These are phyloP conservation scores for Fusarium sp. DNA, from an alignment of 2,329 filamentous ascomycete genomes.

Conservation along the genomic window DNA sequence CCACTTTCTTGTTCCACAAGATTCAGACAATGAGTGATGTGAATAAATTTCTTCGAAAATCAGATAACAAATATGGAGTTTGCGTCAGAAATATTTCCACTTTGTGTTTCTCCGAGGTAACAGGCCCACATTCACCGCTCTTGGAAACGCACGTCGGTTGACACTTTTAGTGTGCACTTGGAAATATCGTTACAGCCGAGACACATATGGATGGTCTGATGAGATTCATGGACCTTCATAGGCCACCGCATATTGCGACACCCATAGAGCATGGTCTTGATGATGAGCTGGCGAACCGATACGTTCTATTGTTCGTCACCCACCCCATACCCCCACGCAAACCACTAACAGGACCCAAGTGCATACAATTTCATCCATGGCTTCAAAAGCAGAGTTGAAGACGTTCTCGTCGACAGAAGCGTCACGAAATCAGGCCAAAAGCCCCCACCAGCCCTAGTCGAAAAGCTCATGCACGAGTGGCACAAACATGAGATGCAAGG, in stretches of 20 bases:
- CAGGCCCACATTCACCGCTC: accelerated
- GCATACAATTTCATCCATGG: constrained; percentile 42
- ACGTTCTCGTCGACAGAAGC: background rate
- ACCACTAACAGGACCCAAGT: background rate
- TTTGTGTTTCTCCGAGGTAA: constrained; percentile 36
- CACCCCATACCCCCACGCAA: accelerated
- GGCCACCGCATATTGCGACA: background rate
- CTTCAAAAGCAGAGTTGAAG: constrained; percentile 37
- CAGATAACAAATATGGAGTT: background rate
- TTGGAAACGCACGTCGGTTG: accelerated
- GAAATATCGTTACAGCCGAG: constrained; percentile 29
- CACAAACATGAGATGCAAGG: constrained; percentile 29
- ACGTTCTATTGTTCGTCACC: constrained; percentile 29
- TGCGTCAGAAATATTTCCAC: constrained; percentile 39
- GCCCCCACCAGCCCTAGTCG: background rate
- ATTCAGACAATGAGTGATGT: constrained; percentile 33
- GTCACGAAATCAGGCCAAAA: background rate
- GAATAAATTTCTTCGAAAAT: constrained; percentile 16
- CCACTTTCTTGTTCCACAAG: constrained; percentile 40
- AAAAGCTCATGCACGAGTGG: constrained; percentile 32
- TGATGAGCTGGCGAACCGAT: constrained; percentile 36
- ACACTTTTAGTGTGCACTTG: constrained; percentile 28
- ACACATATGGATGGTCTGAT: constrained; percentile 37
- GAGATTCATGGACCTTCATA: constrained; percentile 39
- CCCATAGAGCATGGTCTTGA: constrained; percentile 7